Evolutionary conservation across 2,329 filamentous ascomycete species (phyloP), one percentile per base, ranked within the genome.

Genomic region (Septoria linicola): DNA sequence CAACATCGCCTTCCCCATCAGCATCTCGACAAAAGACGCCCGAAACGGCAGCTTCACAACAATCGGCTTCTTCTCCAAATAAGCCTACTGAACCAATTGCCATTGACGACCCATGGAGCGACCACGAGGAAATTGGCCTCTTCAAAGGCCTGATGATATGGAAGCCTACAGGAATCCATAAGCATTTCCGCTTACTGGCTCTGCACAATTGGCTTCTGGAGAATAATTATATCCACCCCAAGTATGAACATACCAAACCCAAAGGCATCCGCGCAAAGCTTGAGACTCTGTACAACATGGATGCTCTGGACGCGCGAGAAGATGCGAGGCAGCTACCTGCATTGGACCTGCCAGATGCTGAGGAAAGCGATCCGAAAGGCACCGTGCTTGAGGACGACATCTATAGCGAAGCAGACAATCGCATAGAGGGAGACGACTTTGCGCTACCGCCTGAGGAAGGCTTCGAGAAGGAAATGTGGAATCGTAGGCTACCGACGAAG

Each of bases 141-240:
- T 89, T 96, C 73, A 96, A 96, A 68, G 89, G 85, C 45, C 86
- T 97, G 60, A 91, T 97, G 59, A 81, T 85, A 66, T 96, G 88
- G 87, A 99, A 99, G 68, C 93, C 93, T n/a, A 92, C 92, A 34
- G 92, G 90, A 54, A 88, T 96, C 79, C 90, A 96, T 74, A 95
- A 92, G 68, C 89, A 96, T 70, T 95, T 96, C 67, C 85, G 89
- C 54, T 91, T 96, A 79, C 83, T 96, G 57, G 84, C 89, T 7
- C 89, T 96, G 13, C 66, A 66, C 43, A 52, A 62, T 19, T 65
- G 62, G 54, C 59, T 70, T 10, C 58, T 69, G 30, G 54, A 60
- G 4, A 66, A 68, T 35, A 58, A 59, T 39, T 66, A 69, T 59
- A 68, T 70, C n/a, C 61, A 67, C 23, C 63, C 66, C 3, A 52